Conservation (phyloP, 768 basidiomycete genomes). For the Podaxis sp. region DNA sequence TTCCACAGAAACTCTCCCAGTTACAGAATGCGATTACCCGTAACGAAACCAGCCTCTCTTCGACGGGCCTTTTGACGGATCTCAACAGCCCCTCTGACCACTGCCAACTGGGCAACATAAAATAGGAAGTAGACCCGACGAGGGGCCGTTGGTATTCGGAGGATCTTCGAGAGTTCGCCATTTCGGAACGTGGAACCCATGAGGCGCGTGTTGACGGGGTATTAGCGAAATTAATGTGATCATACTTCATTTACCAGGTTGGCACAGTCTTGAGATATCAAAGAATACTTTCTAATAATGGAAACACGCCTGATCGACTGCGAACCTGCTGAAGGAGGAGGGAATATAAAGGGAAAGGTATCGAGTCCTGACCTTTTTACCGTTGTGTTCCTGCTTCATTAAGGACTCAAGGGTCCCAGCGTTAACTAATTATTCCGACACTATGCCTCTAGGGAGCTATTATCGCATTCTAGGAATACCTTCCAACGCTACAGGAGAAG, state of each 20-base stretch:
- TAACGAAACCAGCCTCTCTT: background rate
- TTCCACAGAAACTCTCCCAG: background rate
- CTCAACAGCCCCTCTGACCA: background rate
- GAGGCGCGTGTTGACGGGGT: conserved; percentile 5
- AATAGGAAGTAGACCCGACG: background rate
- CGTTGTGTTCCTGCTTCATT: background rate
- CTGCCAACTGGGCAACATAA: background rate
- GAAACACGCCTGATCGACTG: conserved; percentile 6
- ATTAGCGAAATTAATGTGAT: conserved; percentile 11
- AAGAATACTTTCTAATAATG: conserved; percentile 8
- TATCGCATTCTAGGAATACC: conserved; percentile 15
- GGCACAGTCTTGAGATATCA: background rate
- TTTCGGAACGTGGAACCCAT: conserved; percentile 7
- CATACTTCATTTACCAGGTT: conserved; percentile 3
- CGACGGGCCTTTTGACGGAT: background rate
- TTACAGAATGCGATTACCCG: background rate
- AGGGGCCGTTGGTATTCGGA: background rate
- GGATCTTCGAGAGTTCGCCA: conserved; percentile 9
- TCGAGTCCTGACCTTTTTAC: background rate
- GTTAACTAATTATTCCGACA: background rate
- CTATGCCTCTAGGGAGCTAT: conserved; percentile 12
- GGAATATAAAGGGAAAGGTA: conserved; percentile 9
- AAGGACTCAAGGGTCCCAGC: background rate
- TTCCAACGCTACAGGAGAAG: conserved; percentile 41
- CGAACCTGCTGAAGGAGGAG: background rate